Evolutionary conservation across 2,329 filamentous ascomycete genomes (phyloP).

Genomic region (Stylonectria norvegica): DNA sequence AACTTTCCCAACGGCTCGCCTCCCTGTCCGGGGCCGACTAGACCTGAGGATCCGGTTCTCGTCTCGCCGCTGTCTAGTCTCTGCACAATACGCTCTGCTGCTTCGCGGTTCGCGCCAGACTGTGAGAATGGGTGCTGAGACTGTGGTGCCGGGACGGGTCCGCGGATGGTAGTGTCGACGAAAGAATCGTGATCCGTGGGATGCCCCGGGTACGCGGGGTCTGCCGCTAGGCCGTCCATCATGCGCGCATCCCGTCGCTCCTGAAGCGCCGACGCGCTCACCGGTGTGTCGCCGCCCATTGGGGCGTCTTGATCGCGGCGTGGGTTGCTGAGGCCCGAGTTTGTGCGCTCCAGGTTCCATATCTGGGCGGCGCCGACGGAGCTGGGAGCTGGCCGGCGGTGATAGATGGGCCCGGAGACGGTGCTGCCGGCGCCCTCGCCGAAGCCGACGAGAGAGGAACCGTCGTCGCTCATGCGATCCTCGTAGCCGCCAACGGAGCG

Average conservation of each 20-base stretch:
- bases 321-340: slow-evolving; percentile 50
- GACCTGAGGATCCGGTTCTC: slow-evolving; percentile 33
- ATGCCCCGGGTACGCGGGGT: slow-evolving; percentile 48
- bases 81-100: slow-evolving; percentile 62
- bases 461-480: slow-evolving; percentile 83
- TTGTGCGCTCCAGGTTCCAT: slow-evolving; percentile 49
- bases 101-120: slow-evolving; percentile 39
- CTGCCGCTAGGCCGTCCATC: slow-evolving; percentile 62
- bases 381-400: slow-evolving; percentile 46
- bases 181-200: slow-evolving; percentile 51
- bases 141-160: slow-evolving; percentile 47
- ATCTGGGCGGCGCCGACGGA: slow-evolving; percentile 35
- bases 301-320: slow-evolving; percentile 33
- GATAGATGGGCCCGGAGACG: slow-evolving; percentile 73
- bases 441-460: slow-evolving; percentile 81
- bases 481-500: slow-evolving; percentile 51
- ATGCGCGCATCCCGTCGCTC: slow-evolving; percentile 60
- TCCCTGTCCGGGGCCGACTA: slow-evolving; percentile 44
- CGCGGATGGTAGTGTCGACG: slow-evolving; percentile 62
- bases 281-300: slow-evolving; percentile 40
- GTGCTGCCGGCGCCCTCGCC: slow-evolving; percentile 88
- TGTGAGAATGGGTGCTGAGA: slow-evolving; percentile 24
- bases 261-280: slow-evolving; percentile 44
- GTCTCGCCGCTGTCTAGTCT: slow-evolving; percentile 52
- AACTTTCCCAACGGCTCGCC: slow-evolving; percentile 53